Evolutionary conservation across 805 yeast genomes (phyloP), one percentile per base, ranked within the genome.

Genomic region (Hanseniaspora taiwanica): DNA sequence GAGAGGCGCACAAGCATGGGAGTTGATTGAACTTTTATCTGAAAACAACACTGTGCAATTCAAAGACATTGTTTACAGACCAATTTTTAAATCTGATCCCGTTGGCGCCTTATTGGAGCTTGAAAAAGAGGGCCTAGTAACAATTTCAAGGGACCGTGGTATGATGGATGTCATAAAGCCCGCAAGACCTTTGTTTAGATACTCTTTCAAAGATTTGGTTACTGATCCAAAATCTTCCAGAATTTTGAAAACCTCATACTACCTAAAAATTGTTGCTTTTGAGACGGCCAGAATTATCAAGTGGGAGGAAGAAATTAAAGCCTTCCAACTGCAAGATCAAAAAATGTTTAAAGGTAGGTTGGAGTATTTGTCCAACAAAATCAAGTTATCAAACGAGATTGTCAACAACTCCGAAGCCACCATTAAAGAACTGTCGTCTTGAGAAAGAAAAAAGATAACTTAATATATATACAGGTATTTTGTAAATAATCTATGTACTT

Each of bases 1-100:
- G 68, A 70, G 72, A 20, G 63, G 79, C 12, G 82, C 93, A 1
- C 96, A 89, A 54, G 91, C 85, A 0, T 91, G 98, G 97, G 73
- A 69, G 18, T 53, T 91, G 18, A 75, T 89, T 50, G 80, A 79
- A 49, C 44, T 69, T 29, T 65, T 91, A 29, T 72, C 85, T 1
- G 56, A 61, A 8, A 50, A 61, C 0, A 74, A 72, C 0, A 48
- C 52, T 3, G 59, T 82, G 2, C 48, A 62, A 1, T 78, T 64
- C 50, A 64, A 68, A 27, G 76, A 77, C 4, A 60, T 81, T 27
- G 66, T 69, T 29, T 66, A 68, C 42, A 64, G 69, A 33, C 78
- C 85, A 12, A 55, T 81, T 33, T 79, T 81, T 55, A 76, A 73
- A 44, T 59, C 74, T 17, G 60, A 70, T 2, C 72, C 76, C 1